Evolutionary conservation across 2,329 filamentous ascomycete genomes (phyloP).

Genomic region (Beauveria asiatica): DNA sequence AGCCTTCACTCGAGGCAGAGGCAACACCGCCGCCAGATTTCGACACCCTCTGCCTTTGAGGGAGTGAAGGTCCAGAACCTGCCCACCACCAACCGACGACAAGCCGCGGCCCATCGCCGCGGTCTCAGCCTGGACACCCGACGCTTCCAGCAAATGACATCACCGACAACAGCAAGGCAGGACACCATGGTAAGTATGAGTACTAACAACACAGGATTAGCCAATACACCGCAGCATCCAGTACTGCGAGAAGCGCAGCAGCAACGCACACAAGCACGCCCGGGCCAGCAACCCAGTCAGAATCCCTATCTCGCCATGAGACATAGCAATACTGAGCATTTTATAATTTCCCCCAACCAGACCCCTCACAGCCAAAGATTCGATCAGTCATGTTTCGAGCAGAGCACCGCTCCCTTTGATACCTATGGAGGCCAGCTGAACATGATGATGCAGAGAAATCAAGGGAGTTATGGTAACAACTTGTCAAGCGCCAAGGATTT

Average conservation of each 20-base stretch:
- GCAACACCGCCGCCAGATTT: conserved; percentile 75
- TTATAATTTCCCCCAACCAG: conserved; percentile 46
- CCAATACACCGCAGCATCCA: conserved; percentile 55
- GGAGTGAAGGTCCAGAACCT: conserved; percentile 60
- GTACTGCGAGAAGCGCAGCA: conserved; percentile 84
- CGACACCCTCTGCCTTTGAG: conserved; percentile 72
- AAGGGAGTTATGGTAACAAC: conserved; percentile 32
- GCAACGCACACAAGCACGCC: conserved; percentile 69
- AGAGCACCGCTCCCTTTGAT: conserved; percentile 38
- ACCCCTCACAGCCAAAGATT: conserved; percentile 48
- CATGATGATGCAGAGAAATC: conserved; percentile 39
- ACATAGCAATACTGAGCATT: conserved; percentile 40
- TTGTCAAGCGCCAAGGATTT: conserved; percentile 38
- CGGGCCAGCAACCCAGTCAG: conserved; percentile 39
- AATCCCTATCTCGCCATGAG: conserved; percentile 23
- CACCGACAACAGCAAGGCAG: conserved; percentile 21
- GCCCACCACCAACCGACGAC: conserved; percentile 40
- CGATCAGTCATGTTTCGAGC: conserved; percentile 37
- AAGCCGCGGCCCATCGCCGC: conserved; percentile 57
- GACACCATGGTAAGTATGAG: conserved; percentile 39
- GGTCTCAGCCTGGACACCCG: conserved; percentile 77
- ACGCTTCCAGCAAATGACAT: conserved; percentile 27
- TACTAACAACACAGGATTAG: conserved; percentile 49
- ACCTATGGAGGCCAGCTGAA: conserved; percentile 35
- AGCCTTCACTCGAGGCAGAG: conserved; percentile 54